Conservation (phyloP, 1,284 basidiomycete species). For the Trichosporon ovoides region DNA sequence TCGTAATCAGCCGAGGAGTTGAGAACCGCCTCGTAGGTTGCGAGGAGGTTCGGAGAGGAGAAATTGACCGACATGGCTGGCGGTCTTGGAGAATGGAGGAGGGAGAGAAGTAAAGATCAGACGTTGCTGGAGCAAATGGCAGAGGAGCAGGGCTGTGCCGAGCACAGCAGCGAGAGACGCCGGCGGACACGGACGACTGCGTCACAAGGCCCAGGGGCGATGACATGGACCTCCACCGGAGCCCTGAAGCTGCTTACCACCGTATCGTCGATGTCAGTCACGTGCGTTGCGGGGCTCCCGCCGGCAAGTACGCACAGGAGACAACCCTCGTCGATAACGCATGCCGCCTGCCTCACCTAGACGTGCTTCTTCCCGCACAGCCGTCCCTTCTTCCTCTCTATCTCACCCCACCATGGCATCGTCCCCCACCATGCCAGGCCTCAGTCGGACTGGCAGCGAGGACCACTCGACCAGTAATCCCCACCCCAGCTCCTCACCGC, state of each 20-base stretch:
- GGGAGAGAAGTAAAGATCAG: background rate
- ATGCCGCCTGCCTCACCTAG: background rate
- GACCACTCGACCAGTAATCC: background rate
- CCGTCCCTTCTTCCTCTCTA: background rate
- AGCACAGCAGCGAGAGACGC: background rate
- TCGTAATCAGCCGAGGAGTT: constrained; percentile 65
- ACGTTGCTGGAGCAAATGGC: background rate
- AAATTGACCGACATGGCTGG: constrained; percentile 45
- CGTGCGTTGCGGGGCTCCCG: constrained; percentile 2
- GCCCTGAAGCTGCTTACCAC: background rate
- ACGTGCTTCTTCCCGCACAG: background rate
- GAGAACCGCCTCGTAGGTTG: constrained; percentile 76
- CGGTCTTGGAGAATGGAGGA: background rate
- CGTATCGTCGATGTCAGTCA: background rate
- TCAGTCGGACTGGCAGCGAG: background rate
- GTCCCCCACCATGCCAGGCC: background rate
- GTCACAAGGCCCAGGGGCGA: background rate
- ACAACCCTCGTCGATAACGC: background rate
- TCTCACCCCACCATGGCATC: background rate
- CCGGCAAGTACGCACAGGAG: background rate
- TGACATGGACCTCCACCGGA: background rate
- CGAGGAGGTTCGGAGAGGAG: constrained; percentile 56
- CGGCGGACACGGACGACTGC: background rate
- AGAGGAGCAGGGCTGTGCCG: background rate
- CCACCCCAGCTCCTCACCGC: background rate